Conservation (phyloP, 768 basidiomycete genomes). For the Boletus bicolor region DNA sequence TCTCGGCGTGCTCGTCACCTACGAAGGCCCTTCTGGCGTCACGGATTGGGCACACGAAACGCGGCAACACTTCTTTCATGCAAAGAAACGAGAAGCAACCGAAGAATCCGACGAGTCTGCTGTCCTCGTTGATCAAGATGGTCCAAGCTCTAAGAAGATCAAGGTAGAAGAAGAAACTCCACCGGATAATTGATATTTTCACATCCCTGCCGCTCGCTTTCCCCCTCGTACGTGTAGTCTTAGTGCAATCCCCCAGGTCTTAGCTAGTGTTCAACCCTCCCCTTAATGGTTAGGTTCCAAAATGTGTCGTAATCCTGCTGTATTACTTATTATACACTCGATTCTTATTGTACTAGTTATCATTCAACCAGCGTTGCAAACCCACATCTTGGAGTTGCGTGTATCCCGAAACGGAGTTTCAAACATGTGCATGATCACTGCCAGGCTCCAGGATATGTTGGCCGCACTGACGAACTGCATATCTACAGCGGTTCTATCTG, state of each 20-base stretch:
- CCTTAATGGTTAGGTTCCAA: not conserved
- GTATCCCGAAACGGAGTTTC: no score
- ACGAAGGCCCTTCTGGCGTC: constrained; percentile 32
- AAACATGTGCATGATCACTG: no score
- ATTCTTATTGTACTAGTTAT: constrained; percentile 1
- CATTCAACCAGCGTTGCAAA: no score
- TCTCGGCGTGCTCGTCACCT: constrained; percentile 34
- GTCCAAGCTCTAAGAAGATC: constrained; percentile 15
- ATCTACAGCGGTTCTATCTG: no score
- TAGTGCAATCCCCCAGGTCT: not conserved
- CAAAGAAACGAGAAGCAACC: constrained; percentile 15
- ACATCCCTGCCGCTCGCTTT: not conserved
- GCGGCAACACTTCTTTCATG: constrained; percentile 18
- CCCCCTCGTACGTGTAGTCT: not conserved
- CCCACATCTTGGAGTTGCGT: no score
- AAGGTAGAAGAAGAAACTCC: constrained; percentile 21
- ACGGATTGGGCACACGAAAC: constrained; percentile 32
- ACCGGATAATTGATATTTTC: not conserved
- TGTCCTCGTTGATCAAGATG: constrained; percentile 22
- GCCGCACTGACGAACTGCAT: not conserved
- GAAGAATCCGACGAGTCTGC: constrained; percentile 27
- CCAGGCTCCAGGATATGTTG: not conserved
- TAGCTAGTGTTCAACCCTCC: not conserved
- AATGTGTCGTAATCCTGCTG: constrained; percentile 5
- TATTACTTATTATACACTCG: constrained; percentile 10